phyloP scores from a whole-genome alignment of 208 protist genomes.

The Porcisia deanei region DNA sequence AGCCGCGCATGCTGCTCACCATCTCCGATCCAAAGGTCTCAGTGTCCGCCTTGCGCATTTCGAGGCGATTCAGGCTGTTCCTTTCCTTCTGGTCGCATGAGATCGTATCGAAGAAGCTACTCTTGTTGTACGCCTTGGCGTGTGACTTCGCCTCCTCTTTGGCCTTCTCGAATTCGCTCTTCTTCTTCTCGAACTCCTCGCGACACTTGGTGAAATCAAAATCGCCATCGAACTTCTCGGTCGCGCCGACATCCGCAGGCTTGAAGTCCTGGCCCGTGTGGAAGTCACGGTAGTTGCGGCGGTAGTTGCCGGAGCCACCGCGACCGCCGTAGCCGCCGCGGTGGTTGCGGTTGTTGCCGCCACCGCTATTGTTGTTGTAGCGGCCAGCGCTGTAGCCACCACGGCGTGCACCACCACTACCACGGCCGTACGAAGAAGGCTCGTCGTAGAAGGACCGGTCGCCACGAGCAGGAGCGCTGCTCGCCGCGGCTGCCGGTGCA shows the following conservation, averaged over 20 bases:
- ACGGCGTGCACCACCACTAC: conserved; percentile 33
- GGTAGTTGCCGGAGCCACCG: conserved; percentile 46
- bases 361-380: conserved; percentile 31
- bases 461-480: conserved; percentile 25
- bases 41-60: conserved; percentile 82
- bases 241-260: conserved; percentile 47
- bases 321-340: conserved; percentile 45
- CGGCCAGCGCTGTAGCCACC: conserved; percentile 31
- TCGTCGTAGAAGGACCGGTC: conserved; percentile 36
- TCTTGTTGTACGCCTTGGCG: conserved; percentile 83
- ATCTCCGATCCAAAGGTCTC: conserved; percentile 88
- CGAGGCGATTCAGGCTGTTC: conserved; percentile 55
- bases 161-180: conserved; percentile 88
- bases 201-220: conserved; percentile 88
- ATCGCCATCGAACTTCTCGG: conserved; percentile 88
- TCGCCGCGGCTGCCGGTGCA: not conserved
- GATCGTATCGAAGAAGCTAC: conserved; percentile 89
- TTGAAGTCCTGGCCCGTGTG: conserved; percentile 91
- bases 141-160: conserved; percentile 78
- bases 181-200: conserved; percentile 92
- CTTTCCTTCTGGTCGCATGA: conserved; percentile 81
- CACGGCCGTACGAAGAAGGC: conserved; percentile 19
- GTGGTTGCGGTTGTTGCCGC: conserved; percentile 22
- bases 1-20: conserved; percentile 81
- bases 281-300: conserved; percentile 48